Evolutionary conservation across 371 early-diverging fungal species (phyloP), one percentile per base, ranked within the genome.

Genomic region (Rhizomucor pusillus): DNA sequence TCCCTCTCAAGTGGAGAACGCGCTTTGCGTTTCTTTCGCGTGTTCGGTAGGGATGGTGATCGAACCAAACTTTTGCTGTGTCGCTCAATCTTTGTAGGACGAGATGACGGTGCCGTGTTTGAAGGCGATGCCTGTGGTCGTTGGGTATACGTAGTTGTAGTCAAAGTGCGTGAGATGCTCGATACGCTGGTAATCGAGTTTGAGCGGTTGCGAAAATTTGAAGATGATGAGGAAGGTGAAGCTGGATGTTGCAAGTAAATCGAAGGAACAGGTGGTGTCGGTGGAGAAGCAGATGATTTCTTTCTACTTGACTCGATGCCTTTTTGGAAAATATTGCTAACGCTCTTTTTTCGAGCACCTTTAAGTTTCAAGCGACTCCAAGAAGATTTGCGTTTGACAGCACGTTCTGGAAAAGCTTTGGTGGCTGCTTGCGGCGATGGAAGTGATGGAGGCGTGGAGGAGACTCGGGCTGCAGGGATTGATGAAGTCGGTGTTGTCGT

Each of bases 141-240:
- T 18, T 56, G 47, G 40, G 46, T 48, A 43, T 63, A 57, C 50
- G 63, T 61, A 1, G 67, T 69, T 10, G 70, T 70, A 6, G 73
- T 77, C 9, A 73, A 62, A 9, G 72, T 58, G 23, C 47, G 57
- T 19, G 57, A 19, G 5, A 50, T 34, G 6, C 51, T 51, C 0
- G 57, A 57, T 33, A 71, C 23, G 16, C 70, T 71, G 34, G 65
- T 63, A 11, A 66, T 60, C 0, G 74, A 73, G 33, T 62, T 69
- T 12, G 72, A 65, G 44, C 66, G 61, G 23, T 57, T 47, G 10
- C 62, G 49, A 23, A 34, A 43, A 0, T 37, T 51, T 51, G 48
- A 29, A 5, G 29, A 29, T 3, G 29, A 29, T 14, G 29, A 25
- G 2, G 48, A 48, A 33, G 48, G 34, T 1, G 48, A 35, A 5